Evolutionary conservation across 164 flowering plant species (phyloP).

Genomic region (Amborella trichopoda): DNA sequence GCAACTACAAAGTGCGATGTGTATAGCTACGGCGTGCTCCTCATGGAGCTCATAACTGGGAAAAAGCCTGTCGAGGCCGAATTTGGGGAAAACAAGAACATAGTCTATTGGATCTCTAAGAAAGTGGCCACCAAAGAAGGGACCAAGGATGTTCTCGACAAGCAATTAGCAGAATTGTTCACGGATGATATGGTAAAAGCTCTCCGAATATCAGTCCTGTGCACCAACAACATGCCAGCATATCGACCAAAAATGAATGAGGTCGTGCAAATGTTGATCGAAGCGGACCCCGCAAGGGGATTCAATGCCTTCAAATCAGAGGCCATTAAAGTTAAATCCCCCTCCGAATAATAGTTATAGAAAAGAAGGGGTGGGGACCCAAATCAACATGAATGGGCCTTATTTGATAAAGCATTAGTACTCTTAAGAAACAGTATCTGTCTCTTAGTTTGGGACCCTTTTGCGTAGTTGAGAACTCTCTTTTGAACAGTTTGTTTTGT

Average conservation of each 20-base stretch:
- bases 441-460: neutral
- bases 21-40: constrained; percentile 85
- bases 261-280: constrained; percentile 65
- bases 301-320: constrained; percentile 37
- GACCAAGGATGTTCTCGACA: constrained; percentile 59
- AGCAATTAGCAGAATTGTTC: constrained; percentile 39
- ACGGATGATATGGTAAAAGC: constrained; percentile 73
- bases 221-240: constrained; percentile 47
- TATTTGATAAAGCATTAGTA: neutral
- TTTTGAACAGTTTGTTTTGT: neutral
- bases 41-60: constrained; percentile 87
- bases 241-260: constrained; percentile 89
- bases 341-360: constrained; percentile 4
- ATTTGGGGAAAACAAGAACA: constrained; percentile 88
- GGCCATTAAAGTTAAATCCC: constrained; percentile 29
- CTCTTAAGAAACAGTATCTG: too few relatives aligned
- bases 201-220: constrained; percentile 63
- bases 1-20: constrained; percentile 92
- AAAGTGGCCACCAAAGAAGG: constrained; percentile 76
- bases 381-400: neutral
- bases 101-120: constrained; percentile 69
- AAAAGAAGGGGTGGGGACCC: neutral
- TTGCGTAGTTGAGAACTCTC: neutral
- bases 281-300: constrained; percentile 71
- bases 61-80: constrained; percentile 82